Percentiles rank a stretch among this genome's conserved stretches.
Evolutionary conservation across 345 rosid genomes (phyloP).

Genomic region (Melastoma malabathricum): DNA sequence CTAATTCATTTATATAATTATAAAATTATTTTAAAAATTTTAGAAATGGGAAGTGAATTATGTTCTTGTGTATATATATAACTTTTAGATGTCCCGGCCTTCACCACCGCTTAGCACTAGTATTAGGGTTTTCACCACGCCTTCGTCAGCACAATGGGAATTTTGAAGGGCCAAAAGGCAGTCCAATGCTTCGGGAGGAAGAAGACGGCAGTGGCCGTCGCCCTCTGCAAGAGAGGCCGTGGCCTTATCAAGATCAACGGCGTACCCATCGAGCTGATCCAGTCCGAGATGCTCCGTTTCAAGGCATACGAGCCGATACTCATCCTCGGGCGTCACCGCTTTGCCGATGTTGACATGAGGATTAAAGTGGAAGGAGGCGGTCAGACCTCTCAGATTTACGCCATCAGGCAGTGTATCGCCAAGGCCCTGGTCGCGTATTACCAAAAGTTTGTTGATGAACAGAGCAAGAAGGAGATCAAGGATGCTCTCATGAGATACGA

Average conservation of each 20-base stretch:
- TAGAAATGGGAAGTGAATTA: no score
- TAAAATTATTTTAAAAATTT: no score
- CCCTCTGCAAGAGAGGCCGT: no score
- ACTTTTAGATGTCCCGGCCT: no score
- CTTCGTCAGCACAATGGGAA: no score
- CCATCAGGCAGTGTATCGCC: slow-evolving; percentile 79
- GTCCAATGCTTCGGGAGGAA: no score
- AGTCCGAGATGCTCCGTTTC: slow-evolving; percentile 72
- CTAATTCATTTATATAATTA: no score
- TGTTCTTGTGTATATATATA: no score
- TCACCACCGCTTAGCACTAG: no score
- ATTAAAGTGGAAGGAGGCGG: slow-evolving; percentile 63
- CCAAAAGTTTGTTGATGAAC: slow-evolving; percentile 83
- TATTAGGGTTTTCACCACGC: no score
- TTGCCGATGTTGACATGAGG: slow-evolving; percentile 60
- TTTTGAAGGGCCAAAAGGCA: no score
- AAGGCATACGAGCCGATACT: slow-evolving; percentile 66
- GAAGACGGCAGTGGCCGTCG: no score
- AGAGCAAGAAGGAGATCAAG: slow-evolving; percentile 80
- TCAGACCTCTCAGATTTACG: slow-evolving; percentile 71
- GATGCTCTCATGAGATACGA: slow-evolving; percentile 52
- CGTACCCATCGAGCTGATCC: slow-evolving; percentile 55
- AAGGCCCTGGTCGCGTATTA: slow-evolving; percentile 73
- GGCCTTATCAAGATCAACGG: slow-evolving; percentile 22
- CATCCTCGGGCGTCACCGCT: slow-evolving; percentile 59